phyloP scores from a whole-genome alignment of 2,329 filamentous ascomycete genomes.

The Cryphonectria carpinicola region DNA sequence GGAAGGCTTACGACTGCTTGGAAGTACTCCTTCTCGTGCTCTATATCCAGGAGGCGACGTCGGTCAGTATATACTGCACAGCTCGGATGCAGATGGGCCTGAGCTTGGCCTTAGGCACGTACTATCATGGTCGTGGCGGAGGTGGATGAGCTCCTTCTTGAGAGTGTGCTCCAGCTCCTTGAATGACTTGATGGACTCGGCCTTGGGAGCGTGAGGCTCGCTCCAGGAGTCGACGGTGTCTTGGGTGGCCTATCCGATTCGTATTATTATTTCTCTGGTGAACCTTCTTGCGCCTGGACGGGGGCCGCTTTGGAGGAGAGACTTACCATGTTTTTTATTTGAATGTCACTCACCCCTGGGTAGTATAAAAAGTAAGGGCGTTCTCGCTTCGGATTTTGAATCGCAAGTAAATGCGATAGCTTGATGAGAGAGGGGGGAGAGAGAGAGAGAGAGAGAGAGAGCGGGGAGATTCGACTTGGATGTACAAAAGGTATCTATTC shows the following conservation, averaged over 20 bases:
- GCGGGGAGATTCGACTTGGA: neutral
- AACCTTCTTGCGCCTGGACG: conserved; percentile 4
- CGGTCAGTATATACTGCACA: conserved; percentile 16
- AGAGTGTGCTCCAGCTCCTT: conserved; percentile 53
- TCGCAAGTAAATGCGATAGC: neutral
- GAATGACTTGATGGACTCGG: conserved; percentile 56
- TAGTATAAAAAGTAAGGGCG: neutral
- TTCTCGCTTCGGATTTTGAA: neutral
- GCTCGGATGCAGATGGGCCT: neutral
- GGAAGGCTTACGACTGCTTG: conserved; percentile 45
- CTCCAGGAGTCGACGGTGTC: conserved; percentile 56
- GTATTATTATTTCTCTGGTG: neutral
- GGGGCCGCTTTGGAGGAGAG: neutral
- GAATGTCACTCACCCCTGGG: neutral
- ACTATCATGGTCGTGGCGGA: conserved; percentile 52
- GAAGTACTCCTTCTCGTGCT: conserved; percentile 61
- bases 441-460: too few relatives aligned
- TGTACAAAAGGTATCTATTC: neutral
- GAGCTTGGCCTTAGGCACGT: conserved; percentile 24
- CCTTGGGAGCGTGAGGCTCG: conserved; percentile 51
- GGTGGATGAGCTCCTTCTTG: conserved; percentile 54
- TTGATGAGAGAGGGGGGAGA: neutral
- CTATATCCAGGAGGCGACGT: conserved; percentile 34
- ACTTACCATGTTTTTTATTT: conserved; percentile 20
- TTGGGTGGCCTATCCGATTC: conserved; percentile 47